Conservation (phyloP, 805 yeast genomes). For the Ogataea methanolica region DNA sequence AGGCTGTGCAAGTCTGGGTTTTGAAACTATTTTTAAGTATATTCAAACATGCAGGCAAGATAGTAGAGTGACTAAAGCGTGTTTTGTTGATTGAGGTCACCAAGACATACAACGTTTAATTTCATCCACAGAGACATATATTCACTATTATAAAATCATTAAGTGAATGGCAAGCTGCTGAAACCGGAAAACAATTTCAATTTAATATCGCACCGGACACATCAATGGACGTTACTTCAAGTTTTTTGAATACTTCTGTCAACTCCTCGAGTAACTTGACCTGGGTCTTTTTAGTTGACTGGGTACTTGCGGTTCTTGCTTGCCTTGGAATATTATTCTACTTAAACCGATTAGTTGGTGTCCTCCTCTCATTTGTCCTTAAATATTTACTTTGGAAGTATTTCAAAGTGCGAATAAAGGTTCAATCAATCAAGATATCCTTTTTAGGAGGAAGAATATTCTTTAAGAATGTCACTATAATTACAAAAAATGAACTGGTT, state of each 20-base stretch:
- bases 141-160: too few species aligned
- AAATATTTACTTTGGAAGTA: conserved; percentile 60
- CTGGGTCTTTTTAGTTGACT: conserved; percentile 82
- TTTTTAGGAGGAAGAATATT: conserved; percentile 79
- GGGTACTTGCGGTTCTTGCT: conserved; percentile 66
- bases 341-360: conserved; percentile 69
- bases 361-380: conserved; percentile 44
- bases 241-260: conserved; percentile 24
- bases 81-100: too few species aligned
- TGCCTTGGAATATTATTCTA: conserved; percentile 66
- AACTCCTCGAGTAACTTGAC: conserved; percentile 25
- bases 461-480: conserved; percentile 67
- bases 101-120: too few species aligned
- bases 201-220: not conserved
- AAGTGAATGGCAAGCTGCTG: too few species aligned
- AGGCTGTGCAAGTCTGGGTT: too few species aligned
- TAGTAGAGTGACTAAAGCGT: too few species aligned
- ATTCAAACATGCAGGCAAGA: too few species aligned
- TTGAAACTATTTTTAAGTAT: too few species aligned
- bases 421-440: conserved; percentile 74
- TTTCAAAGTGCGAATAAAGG: conserved; percentile 50
- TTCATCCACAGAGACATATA: too few species aligned
- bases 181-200: too few species aligned
- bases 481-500: conserved; percentile 70
- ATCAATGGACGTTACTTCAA: conserved; percentile 22